A percentile compares a stretch with the other conserved stretches of the same genome.
Conservation (phyloP, 2,329 filamentous ascomycete genomes). For the Aspergillus sp. region DNA sequence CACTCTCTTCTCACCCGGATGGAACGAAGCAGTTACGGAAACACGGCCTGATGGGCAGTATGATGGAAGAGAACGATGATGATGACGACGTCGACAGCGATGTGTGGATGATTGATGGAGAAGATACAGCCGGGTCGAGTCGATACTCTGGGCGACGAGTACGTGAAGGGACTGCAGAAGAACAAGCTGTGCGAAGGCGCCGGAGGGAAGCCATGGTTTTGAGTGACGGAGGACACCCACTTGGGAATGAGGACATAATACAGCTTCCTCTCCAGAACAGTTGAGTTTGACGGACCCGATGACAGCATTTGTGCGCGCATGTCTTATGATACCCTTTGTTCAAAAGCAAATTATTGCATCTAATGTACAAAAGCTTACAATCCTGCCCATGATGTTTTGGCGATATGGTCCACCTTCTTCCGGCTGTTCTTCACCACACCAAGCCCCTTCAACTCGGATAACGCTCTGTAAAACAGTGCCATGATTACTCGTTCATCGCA, state of each 20-base stretch:
- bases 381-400: constrained; percentile 76
- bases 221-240: constrained; percentile 71
- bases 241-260: constrained; percentile 72
- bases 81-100: constrained; percentile 46
- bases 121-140: constrained; percentile 43
- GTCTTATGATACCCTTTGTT: constrained; percentile 2
- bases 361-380: constrained; percentile 19
- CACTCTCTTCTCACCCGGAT: constrained; percentile 31
- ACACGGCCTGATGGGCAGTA: constrained; percentile 37
- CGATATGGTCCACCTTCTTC: constrained; percentile 87
- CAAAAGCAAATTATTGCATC: constrained; percentile 3
- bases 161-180: constrained; percentile 36
- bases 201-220: constrained; percentile 85
- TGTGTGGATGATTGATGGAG: constrained; percentile 47
- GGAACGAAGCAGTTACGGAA: constrained; percentile 36
- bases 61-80: constrained; percentile 47
- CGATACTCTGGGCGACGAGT: constrained; percentile 25
- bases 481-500: constrained; percentile 39
- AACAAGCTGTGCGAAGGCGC: constrained; percentile 66
- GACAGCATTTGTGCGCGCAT: not conserved
- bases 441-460: constrained; percentile 78
- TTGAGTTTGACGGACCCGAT: not conserved
- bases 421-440: constrained; percentile 84
- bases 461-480: constrained; percentile 73
- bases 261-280: constrained; percentile 44